Evolutionary conservation across 352 stramenopile species (phyloP).

Genomic region (Phytophthora pluvialis): DNA sequence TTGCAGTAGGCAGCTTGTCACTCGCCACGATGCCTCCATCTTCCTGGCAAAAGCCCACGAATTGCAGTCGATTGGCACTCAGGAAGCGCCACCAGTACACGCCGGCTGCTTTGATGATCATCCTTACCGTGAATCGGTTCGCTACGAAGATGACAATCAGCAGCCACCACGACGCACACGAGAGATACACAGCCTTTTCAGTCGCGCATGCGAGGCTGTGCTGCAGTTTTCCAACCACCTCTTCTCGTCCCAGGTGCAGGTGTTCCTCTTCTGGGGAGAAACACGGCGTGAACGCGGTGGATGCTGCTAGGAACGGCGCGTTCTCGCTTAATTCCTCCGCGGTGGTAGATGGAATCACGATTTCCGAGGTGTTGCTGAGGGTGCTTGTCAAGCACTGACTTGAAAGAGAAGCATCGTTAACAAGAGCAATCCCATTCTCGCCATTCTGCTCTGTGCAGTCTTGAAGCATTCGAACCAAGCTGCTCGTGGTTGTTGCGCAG

Average conservation of each 20-base stretch:
- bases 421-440: constrained; percentile 1
- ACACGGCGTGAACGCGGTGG: constrained; percentile 27
- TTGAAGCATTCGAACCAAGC: constrained; percentile 41
- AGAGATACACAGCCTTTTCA: constrained; percentile 70
- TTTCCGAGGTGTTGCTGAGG: constrained; percentile 17
- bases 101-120: constrained; percentile 52
- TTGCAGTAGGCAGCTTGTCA: constrained; percentile 41
- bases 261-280: constrained; percentile 22
- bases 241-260: constrained; percentile 12
- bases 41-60: constrained; percentile 64
- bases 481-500: constrained; percentile 32
- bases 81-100: constrained; percentile 67
- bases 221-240: constrained; percentile 40
- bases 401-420: constrained; percentile 20
- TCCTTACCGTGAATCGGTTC: constrained; percentile 51
- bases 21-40: constrained; percentile 47
- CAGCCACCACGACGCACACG: constrained; percentile 68
- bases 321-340: constrained; percentile 24
- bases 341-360: constrained; percentile 16
- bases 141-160: constrained; percentile 50
- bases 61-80: constrained; percentile 56
- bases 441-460: constrained; percentile 23
- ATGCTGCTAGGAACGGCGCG: constrained; percentile 26
- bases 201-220: constrained; percentile 51
- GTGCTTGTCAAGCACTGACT: constrained; percentile 32